Evolutionary conservation across 176 grass and related monocot genomes (phyloP), one percentile per base, ranked within the genome.

Genomic region (Phragmites australis): DNA sequence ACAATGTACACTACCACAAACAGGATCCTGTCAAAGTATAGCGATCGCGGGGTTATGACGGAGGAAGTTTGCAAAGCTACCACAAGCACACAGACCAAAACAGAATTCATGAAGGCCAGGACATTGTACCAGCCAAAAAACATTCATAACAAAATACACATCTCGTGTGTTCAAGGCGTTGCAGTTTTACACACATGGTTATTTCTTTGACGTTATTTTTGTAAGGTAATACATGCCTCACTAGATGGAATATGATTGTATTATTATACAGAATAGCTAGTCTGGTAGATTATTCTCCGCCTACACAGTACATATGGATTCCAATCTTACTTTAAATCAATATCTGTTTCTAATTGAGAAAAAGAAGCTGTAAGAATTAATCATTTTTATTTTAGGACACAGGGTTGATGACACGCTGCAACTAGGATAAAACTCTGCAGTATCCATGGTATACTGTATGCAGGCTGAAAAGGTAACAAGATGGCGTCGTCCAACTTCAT

Each of bases 1-100:
- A 81, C 86, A 97, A 41, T 93, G 90, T 45, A 74, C 88, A 15
- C 86, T 91, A 42, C 93, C 90, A 69, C 83, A 85, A 6, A 97
- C 93, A 63, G 88, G 93, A 85, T 97, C 93, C 90, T 97, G 54
- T 5, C n/a, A 51, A 48, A 52, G 42, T 34, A 67, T 8, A 50
- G 27, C 9, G 8, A 50, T 48, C 6, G 54, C 0, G 3, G 45
- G 47, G 1, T 39, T 39, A 17, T 8, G 19, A 39, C 61, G 9
- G 10, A 83, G 0, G 2, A 82, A 66, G 49, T n/a, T 63, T 77
- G n/a, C n/a, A n/a, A n/a, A n/a, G 41, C 70, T 2, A 57, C 5
- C 18, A 23, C 37, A 56, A 27, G 21, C 34, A 42, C 59, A 62
- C 14, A 62, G 3, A 62, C 15, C 1, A n/a, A 62, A 62, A 32